Evolutionary conservation across 2,329 filamentous ascomycete species (phyloP), one percentile per base, ranked within the genome.

Genomic region (Alternaria brassicae): DNA sequence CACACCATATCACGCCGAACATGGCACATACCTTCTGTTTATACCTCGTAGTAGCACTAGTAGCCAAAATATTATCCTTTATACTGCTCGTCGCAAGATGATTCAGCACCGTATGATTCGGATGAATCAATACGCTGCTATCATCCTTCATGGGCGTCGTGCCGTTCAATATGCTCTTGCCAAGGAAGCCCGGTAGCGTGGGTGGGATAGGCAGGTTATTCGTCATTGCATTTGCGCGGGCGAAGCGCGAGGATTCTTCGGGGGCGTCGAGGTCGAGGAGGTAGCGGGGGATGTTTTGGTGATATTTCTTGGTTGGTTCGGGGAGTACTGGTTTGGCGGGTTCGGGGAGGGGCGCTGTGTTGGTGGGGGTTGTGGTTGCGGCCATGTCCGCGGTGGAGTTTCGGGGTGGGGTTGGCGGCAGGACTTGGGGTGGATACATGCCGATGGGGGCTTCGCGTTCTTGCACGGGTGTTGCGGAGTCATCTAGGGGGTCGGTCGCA

Each of bases 81-180:
- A 99, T 99, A 78, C 93, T 97, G 79, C 94, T 98, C 3, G 95
- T 99, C 48, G 94, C 94, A 68, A 99, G 82, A 78, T 99, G 95
- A 69, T 99, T 99, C 63, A 99, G 82, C 30, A 98, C 92, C 0
- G 95, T 97, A 74, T 99, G 94, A 72, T 98, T 99, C 13, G 95
- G 95, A 86, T 97, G 94, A 68, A 92, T 95, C 64, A 99, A 82
- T 61, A 99, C 95, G 79, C 93, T 97, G 78, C 94, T 97, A 79
- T 99, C 95, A 76, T 99, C 95, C 82, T 98, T 98, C 84, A 97
- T 92, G 6, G 94, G 89, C 25, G 92, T 93, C 2, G 89, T 89
- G 48, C 91, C 91, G 77, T 99, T 99, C 66, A 99, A 81, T 60
- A 99, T 97, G 30, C 93, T 95, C 81, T 97, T 97, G 68, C 90